Base-by-base conservation (phyloP, 1,139 yeast species). In the Diutina neorugosa region DNA sequence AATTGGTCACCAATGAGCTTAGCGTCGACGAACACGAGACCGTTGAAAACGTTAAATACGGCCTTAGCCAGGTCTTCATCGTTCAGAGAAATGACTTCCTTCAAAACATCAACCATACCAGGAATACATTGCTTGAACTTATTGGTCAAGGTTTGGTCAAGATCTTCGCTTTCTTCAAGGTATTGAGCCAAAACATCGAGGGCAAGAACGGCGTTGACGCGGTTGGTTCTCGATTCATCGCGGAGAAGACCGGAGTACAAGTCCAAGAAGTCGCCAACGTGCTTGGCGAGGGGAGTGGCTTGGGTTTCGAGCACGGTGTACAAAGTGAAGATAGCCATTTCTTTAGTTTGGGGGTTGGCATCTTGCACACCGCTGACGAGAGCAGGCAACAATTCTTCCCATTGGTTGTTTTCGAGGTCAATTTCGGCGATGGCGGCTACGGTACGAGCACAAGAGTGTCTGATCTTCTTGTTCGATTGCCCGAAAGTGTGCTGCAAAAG, bases 371-470 rank as follows among this genome's bases (percentile, higher is more conserved):
- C 87, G 54, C 74, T 73, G 56, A 86, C 82, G 63, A 93, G 76
- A 54, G 80, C 73, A 48, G 89, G 86, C 59, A 91, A 77, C 60
- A 93, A 78, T 52, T 82, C 85, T 7, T 84, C 80, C 98, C 98
- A 93, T 61, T 80, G 69, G 59, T 77, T 71, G 48, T 74, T 69
- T 48, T 77, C 77, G 59, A 90, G 73, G 65, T 93, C 98, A 54
- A 75, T 69, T 59, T 82, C 82, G 50, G 90, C 96, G 63, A 93
- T 87, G 51, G 91, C 84, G 34, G 97, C 84, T 59, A 93, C 83
- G 55, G 91, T 88, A 68, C 97, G 82, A 11, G 98, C 90, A 55
- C 86, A 79, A 27, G 96, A 82, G 70, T 93, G 98, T 70, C 96
- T 82, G 57, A 91, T 86, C 56, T 81, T 74, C 63, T 87, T 82